These are phyloP conservation scores for Kitagawia praeruptora DNA, from an alignment of 129 eudicot species.

Conservation along the genomic window DNA sequence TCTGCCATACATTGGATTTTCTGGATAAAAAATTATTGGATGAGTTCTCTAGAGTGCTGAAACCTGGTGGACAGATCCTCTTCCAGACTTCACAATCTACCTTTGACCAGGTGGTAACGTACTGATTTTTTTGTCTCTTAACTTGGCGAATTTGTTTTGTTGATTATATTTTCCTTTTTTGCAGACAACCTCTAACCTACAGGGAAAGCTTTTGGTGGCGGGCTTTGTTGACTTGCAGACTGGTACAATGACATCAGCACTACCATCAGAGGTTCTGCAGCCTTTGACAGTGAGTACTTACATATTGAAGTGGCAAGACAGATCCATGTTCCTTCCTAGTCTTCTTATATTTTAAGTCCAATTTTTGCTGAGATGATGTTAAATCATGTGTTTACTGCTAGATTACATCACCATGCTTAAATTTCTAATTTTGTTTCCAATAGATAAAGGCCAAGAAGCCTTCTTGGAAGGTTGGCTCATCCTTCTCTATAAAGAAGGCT, in stretches of 20 bases:
- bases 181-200: conserved; percentile 48
- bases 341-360: neutral
- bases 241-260: conserved; percentile 20
- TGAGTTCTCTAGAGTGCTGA: conserved; percentile 49
- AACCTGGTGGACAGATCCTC: conserved; percentile 73
- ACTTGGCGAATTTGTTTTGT: neutral
- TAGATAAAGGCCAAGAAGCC: conserved; percentile 69
- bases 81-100: conserved; percentile 31
- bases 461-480: conserved; percentile 24
- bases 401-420: neutral
- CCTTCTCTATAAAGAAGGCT: conserved; percentile 22
- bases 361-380: neutral
- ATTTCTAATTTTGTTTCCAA: neutral
- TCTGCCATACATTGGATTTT: conserved; percentile 43
- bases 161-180: conserved; percentile 7
- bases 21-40: conserved; percentile 42
- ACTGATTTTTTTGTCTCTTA: neutral
- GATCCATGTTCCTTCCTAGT: neutral
- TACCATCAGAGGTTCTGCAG: conserved; percentile 22
- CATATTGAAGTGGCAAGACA: conserved; percentile 10
- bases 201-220: conserved; percentile 51
- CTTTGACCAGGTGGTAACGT: conserved; percentile 18
- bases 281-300: conserved; percentile 35
- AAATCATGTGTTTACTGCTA: neutral
- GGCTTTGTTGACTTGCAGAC: conserved; percentile 58